Evolutionary conservation across 805 yeast genomes (phyloP), one percentile per base, ranked within the genome.

Genomic region (Sungouiozyma intestinalis): DNA sequence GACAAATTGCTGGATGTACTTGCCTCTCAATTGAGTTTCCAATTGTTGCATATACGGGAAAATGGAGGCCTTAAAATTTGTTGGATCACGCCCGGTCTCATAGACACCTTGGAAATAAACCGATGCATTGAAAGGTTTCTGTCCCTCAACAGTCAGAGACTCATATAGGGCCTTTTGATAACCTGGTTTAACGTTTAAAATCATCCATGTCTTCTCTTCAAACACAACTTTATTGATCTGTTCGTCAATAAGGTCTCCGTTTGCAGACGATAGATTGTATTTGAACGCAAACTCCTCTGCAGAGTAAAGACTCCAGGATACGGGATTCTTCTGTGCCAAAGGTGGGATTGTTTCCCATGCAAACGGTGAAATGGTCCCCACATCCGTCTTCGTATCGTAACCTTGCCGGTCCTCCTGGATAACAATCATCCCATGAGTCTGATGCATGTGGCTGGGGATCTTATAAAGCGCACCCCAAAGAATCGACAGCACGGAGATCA

Each of bases 1-100:
- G 29, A 24, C 11, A 24, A 24, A 24, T 11, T 24, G 9, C 6
- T 24, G 6, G 29, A 11, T 24, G 11, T 24, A 24, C 29, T 24
- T 24, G 29, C 11, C 11, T 24, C 29, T 24, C 29, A 24, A 6
- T 24, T 24, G 29, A 24, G 29, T 24, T 24, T 24, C 29, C 6
- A 24, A 7, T 24, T 24, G 29, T n/a, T 36, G 32, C 14, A 36
- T 9, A 7, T 19, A n/a, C 11, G 39, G 76, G 0, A 65, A 53
- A 13, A 79, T 65, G 38, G 69, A 71, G 2, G 68, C 51, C 5
- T 49, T 57, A 66, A 78, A 67, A 29, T 72, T 68, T 16, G 65
- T 47, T 33, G 74, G 67, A 55, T 82, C 90, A 50, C 87, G 64
- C 4, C 81, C 86, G 1, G 82, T 71, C 56, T 79, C 84, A 53